Evolutionary conservation across 768 basidiomycete species (phyloP).

Genomic region (Phaeolepiota aurea): DNA sequence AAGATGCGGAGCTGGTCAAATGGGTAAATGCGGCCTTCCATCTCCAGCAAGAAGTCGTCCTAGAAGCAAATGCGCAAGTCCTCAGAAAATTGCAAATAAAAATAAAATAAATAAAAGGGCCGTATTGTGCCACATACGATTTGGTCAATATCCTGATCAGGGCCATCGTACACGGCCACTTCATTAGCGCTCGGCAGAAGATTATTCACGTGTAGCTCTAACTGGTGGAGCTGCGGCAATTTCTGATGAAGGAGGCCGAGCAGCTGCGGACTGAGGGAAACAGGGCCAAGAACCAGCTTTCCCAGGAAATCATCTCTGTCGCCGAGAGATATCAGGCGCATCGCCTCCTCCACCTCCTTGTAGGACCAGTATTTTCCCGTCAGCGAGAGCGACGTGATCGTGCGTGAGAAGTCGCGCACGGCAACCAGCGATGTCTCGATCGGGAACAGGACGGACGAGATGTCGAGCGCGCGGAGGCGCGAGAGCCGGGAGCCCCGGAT

Average conservation of each 20-base stretch:
- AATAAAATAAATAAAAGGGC: too few relatives aligned
- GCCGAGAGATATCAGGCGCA: slow-evolving; percentile 14
- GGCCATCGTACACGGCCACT: slow-evolving; percentile 6
- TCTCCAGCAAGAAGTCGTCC: slow-evolving; percentile 25
- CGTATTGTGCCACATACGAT: too few relatives aligned
- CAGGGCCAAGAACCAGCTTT: slow-evolving; percentile 28
- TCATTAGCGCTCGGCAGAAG: slow-evolving; percentile 22
- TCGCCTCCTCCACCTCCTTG: slow-evolving; percentile 23
- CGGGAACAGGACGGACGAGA: slow-evolving; percentile 27
- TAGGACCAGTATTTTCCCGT: slow-evolving; percentile 29
- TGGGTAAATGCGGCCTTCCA: slow-evolving; percentile 21
- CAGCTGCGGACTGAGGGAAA: slow-evolving; percentile 32
- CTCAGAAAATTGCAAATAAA: slow-evolving; percentile 3
- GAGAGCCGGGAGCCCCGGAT: slow-evolving; percentile 17
- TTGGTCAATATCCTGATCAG: slow-evolving; percentile 13
- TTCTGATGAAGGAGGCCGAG: slow-evolving; percentile 30
- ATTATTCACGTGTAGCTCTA: slow-evolving; percentile 31
- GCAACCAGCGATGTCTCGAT: slow-evolving; percentile 23
- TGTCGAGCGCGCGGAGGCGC: slow-evolving; percentile 22
- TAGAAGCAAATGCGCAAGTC: slow-evolving; percentile 7
- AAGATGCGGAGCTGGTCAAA: slow-evolving; percentile 23
- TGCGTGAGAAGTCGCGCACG: slow-evolving; percentile 22
- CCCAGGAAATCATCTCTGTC: slow-evolving; percentile 15
- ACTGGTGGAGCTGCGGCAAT: slow-evolving; percentile 22
- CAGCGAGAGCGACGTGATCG: slow-evolving; percentile 25